These are phyloP conservation scores for Bruguiera hainesii DNA, from an alignment of 441 rosid species.

Conservation along the genomic window DNA sequence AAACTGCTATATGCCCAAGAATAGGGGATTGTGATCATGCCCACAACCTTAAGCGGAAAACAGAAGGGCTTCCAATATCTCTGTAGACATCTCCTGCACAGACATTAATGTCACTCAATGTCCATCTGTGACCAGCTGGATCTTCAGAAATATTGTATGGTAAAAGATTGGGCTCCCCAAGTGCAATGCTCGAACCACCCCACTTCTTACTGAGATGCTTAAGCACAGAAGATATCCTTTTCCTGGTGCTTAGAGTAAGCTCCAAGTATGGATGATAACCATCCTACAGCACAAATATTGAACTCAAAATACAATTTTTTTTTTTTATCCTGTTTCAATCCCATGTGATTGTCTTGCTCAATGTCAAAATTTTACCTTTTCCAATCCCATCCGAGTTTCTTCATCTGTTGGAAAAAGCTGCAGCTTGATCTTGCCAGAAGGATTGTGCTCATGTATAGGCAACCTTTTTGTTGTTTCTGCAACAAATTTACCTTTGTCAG, in stretches of 20 bases:
- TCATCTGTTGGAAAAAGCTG: constrained; percentile 84
- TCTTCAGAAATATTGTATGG: constrained; percentile 38
- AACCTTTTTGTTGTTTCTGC: constrained; percentile 19
- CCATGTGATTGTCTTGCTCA: neutral
- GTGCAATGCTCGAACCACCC: constrained; percentile 67
- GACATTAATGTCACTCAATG: constrained; percentile 37
- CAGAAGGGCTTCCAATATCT: constrained; percentile 59
- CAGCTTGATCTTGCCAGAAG: constrained; percentile 60
- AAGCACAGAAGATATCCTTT: constrained; percentile 78
- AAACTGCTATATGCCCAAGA: constrained; percentile 6
- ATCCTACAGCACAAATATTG: constrained; percentile 35
- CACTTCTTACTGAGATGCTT: constrained; percentile 72
- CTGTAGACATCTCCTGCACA: constrained; percentile 54
- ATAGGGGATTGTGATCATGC: constrained; percentile 10
- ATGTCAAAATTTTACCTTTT: constrained; percentile 48
- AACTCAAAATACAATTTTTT: neutral
- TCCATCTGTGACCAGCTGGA: constrained; percentile 44
- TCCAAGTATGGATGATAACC: constrained; percentile 89
- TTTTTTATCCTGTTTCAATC: neutral
- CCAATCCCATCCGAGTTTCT: constrained; percentile 51
- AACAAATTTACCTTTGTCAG: constrained; percentile 4
- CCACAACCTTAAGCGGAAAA: constrained; percentile 75
- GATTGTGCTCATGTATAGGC: constrained; percentile 20
- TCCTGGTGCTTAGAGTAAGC: constrained; percentile 68
- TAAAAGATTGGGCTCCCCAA: constrained; percentile 54